Base-by-base conservation (phyloP, 192 early-diverging fungal genomes). In the Entomortierella lignicola region DNA sequence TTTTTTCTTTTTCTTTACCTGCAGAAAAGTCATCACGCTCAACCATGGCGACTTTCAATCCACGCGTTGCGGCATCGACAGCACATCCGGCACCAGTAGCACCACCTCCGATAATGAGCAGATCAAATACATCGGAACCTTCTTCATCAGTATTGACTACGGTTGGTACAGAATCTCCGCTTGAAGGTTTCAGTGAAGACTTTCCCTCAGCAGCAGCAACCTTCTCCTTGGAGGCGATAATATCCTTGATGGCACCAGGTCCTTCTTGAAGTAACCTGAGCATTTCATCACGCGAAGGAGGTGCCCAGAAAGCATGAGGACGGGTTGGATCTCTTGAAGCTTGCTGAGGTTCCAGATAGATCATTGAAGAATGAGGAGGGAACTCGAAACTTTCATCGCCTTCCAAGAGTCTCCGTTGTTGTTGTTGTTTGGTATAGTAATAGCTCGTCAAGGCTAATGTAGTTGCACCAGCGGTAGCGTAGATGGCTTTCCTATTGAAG, bases 1-100 rank as follows among this genome's bases (percentile, higher is more conserved):
- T 37, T 37, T 4, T 37, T 37, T 37, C 5, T 37, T 37, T 37
- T 37, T 10, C 10, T 37, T 37, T 82, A 92, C 91, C 92, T 20
- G 92, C 87, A 13, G 95, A 87, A 89, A 96, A 99, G 81, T 99
- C 97, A 74, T 99, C 96, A 52, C 95, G 85, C 83, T 99, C 97
- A 8, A 99, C 96, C 74, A 99, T 85, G 5, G 97, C 97, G 34
- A 97, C 95, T 25, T 89, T 92, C 32, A 99, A 83, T 42, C 97
- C 97, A 25, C 97, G 87, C 8, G 97, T 97, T 0, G 92, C 94
- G 21, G 96, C 97, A 82, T 99, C 97, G 29, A 99, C 84, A 32
- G 95, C 94, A 62, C 92, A 91, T 21, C 97, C 97, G 20, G 92
- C 87, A 29, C 96, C 96, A 1, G 96, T 97, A n/a, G 97, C 97